Evolutionary conservation across 2,329 filamentous ascomycete genomes (phyloP).

Genomic region (Mycosphaerella sp.): DNA sequence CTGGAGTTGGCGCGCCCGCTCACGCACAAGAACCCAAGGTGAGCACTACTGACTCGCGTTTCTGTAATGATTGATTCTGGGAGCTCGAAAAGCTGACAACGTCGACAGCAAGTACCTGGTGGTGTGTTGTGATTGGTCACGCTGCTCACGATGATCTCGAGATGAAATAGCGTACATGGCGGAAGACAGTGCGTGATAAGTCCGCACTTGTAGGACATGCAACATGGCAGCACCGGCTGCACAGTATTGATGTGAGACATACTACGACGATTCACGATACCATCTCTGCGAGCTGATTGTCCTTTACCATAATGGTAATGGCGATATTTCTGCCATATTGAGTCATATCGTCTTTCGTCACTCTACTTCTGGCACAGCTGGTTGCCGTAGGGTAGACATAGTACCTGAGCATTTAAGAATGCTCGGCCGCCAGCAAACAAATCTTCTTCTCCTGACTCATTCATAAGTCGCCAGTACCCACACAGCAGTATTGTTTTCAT

Average conservation of each 20-base stretch:
- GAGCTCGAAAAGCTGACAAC: neutral
- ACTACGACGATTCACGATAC: neutral
- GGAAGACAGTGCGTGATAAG: neutral
- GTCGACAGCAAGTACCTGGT: constrained; percentile 16
- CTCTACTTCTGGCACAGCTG: too few species aligned
- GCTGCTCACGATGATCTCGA: neutral
- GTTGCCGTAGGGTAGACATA: too few species aligned
- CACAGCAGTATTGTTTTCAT: too few species aligned
- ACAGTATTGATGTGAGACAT: constrained; percentile 7
- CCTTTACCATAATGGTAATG: too few species aligned
- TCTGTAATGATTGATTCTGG: neutral
- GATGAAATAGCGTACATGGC: neutral
- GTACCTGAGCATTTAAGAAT: too few species aligned
- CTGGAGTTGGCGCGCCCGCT: constrained; percentile 12
- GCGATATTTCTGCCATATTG: neutral
- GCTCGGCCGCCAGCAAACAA: too few species aligned
- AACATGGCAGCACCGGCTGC: constrained; percentile 1
- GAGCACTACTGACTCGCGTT: neutral
- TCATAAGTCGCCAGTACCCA: too few species aligned
- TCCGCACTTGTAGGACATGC: neutral
- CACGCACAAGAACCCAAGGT: constrained; percentile 16
- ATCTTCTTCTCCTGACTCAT: too few species aligned
- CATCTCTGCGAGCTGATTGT: neutral
- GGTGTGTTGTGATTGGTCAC: constrained; percentile 13
- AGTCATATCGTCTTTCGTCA: neutral